Percentiles rank a stretch among this genome's conserved stretches.
These are phyloP conservation scores for Tetrapisispora nanseiensis DNA, from an alignment of 805 yeast species.

Conservation along the genomic window DNA sequence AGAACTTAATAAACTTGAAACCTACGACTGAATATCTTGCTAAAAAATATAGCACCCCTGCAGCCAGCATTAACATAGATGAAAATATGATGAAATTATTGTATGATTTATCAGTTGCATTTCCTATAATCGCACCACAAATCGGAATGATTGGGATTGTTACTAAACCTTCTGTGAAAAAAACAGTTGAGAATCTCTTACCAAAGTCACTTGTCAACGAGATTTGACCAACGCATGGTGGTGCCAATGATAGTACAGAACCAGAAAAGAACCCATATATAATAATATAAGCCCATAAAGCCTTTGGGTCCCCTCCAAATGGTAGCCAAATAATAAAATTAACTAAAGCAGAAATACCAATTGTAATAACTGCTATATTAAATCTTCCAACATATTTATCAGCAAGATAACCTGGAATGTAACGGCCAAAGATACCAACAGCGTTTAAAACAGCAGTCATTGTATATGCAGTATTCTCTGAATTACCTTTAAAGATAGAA, in stretches of 20 bases:
- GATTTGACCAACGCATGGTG: slow-evolving; percentile 51
- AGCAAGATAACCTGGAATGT: slow-evolving; percentile 36
- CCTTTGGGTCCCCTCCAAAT: slow-evolving; percentile 30
- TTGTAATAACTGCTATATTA: slow-evolving; percentile 38
- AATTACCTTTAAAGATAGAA: slow-evolving; percentile 39
- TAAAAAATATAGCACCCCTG: slow-evolving; percentile 31
- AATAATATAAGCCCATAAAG: slow-evolving; percentile 35
- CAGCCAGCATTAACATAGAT: slow-evolving; percentile 33
- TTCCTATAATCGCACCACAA: slow-evolving; percentile 39
- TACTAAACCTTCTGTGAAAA: slow-evolving; percentile 46
- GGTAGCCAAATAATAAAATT: slow-evolving; percentile 36
- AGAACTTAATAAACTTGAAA: slow-evolving; percentile 27
- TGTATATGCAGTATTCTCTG: slow-evolving; percentile 35
- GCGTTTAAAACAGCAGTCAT: slow-evolving; percentile 40
- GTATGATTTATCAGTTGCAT: slow-evolving; percentile 28
- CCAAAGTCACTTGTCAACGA: slow-evolving; percentile 48
- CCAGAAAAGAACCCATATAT: slow-evolving; percentile 50
- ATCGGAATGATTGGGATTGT: slow-evolving; percentile 41
- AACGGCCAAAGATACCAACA: slow-evolving; percentile 38
- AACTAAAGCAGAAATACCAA: slow-evolving; percentile 28
- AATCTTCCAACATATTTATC: slow-evolving; percentile 41
- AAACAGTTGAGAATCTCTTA: slow-evolving; percentile 46
- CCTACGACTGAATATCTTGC: slow-evolving; percentile 40
- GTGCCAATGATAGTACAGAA: slow-evolving; percentile 46
- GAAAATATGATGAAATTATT: slow-evolving; percentile 37